Evolutionary conservation across 805 yeast species (phyloP).

Genomic region (Teunomyces pallodes): DNA sequence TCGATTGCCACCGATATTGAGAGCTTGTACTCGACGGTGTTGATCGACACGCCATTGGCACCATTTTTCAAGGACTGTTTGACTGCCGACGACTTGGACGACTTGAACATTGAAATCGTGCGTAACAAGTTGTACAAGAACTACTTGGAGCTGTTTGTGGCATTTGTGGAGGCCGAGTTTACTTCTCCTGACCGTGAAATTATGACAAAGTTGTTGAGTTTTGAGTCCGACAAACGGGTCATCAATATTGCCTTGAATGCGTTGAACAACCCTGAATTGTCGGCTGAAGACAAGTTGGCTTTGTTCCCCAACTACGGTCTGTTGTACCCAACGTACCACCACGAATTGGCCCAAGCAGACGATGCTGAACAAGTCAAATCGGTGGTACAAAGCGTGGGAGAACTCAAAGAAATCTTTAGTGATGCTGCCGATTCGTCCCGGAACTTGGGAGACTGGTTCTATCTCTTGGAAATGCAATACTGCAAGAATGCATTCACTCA

Average conservation of each 20-base stretch:
- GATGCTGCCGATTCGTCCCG: constrained; percentile 41
- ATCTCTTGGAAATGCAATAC: constrained; percentile 85
- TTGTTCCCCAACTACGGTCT: constrained; percentile 83
- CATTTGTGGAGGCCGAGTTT: constrained; percentile 60
- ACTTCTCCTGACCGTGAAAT: constrained; percentile 77
- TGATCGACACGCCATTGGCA: constrained; percentile 96
- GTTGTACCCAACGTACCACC: constrained; percentile 68
- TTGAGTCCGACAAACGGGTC: constrained; percentile 94
- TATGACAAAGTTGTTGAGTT: constrained; percentile 72
- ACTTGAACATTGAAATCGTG: constrained; percentile 90
- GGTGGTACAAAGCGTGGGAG: constrained; percentile 62
- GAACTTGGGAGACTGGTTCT: constrained; percentile 90
- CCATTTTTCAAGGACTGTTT: constrained; percentile 92
- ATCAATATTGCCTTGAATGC: constrained; percentile 91
- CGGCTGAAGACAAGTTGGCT: constrained; percentile 65
- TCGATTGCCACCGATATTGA: constrained; percentile 94
- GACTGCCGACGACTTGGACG: constrained; percentile 86
- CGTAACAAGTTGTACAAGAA: constrained; percentile 91
- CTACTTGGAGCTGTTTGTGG: constrained; percentile 81
- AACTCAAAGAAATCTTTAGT: constrained; percentile 57
- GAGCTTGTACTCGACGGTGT: constrained; percentile 85
- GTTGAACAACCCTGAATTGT: constrained; percentile 69
- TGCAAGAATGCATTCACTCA: constrained; percentile 94
- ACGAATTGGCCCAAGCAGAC: constrained; percentile 69
- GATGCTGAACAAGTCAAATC: constrained; percentile 80